phyloP scores from a whole-genome alignment of 2,329 filamentous ascomycete species.

The Diaporthe eres region DNA sequence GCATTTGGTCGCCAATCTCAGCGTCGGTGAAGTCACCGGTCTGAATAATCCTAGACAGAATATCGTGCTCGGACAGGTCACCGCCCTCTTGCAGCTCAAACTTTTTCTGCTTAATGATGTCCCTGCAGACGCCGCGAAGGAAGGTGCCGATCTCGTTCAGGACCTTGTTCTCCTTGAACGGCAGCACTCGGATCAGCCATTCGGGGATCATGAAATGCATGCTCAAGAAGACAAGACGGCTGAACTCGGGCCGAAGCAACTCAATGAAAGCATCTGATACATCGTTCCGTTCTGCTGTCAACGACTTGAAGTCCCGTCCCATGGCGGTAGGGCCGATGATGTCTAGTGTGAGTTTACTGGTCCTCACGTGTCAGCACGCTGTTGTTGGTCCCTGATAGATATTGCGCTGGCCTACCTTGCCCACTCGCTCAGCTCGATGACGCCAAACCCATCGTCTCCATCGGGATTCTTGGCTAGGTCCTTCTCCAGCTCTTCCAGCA shows the following conservation, averaged over 20 bases:
- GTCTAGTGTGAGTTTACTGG: constrained; percentile 32
- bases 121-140: constrained; percentile 29
- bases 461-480: constrained; percentile 5
- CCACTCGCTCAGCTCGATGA: constrained; percentile 38
- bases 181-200: constrained; percentile 31
- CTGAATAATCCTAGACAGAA: constrained; percentile 37
- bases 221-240: constrained; percentile 32
- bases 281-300: constrained; percentile 29
- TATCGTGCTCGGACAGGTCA: constrained; percentile 37
- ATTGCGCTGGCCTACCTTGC: constrained; percentile 11
- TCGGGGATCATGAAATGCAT: constrained; percentile 39
- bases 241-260: constrained; percentile 29
- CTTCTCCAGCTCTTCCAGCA: constrained; percentile 35
- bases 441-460: constrained; percentile 17
- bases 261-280: constrained; percentile 37
- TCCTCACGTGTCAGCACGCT: neutral
- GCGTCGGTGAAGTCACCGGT: constrained; percentile 37
- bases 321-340: constrained; percentile 38
- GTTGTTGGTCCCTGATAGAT: neutral
- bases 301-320: constrained; percentile 33
- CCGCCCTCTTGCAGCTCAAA: constrained; percentile 24
- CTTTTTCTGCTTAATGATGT: constrained; percentile 36
- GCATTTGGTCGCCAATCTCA: constrained; percentile 36
- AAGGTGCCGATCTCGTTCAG: constrained; percentile 37
- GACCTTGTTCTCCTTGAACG: constrained; percentile 31